Evolutionary conservation across 306 rosid genomes (phyloP).

Genomic region (Quercus agrifolia): DNA sequence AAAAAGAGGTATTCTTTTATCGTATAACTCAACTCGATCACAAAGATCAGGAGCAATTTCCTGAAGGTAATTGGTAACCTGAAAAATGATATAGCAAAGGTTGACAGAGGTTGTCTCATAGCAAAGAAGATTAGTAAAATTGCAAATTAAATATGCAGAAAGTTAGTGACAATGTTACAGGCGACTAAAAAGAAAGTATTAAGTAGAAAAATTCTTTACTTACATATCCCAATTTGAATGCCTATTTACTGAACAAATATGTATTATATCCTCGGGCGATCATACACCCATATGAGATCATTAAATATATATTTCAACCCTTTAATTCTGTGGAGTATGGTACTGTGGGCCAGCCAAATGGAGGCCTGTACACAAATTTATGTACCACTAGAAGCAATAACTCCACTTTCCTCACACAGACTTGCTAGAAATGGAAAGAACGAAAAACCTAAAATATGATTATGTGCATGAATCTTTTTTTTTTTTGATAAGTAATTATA

Average conservation of each 20-base stretch:
- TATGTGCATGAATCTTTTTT: neutral
- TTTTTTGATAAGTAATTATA: neutral
- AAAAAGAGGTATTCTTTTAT: conserved; percentile 77
- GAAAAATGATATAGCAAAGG: conserved; percentile 26
- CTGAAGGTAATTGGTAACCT: conserved; percentile 97
- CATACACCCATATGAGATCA: neutral
- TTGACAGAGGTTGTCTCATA: neutral
- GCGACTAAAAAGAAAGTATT: conserved; percentile 4
- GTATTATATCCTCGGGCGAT: neutral
- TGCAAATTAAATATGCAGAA: conserved; percentile 16
- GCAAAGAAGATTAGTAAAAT: conserved; percentile 15
- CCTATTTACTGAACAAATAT: neutral
- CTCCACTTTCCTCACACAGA: neutral
- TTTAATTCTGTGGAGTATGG: neutral
- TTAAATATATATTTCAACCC: neutral
- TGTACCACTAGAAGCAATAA: neutral
- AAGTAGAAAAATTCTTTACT: neutral
- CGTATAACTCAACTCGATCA: conserved; percentile 75
- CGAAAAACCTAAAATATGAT: conserved; percentile 2
- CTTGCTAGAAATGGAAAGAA: conserved; percentile 1
- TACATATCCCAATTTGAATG: neutral
- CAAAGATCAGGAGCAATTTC: conserved; percentile 96
- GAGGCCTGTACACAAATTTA: neutral
- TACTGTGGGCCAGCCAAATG: neutral
- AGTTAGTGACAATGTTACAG: neutral